Evolutionary conservation across 257 asterid genomes (phyloP).

Genomic region (Solanum bulbocastanum): DNA sequence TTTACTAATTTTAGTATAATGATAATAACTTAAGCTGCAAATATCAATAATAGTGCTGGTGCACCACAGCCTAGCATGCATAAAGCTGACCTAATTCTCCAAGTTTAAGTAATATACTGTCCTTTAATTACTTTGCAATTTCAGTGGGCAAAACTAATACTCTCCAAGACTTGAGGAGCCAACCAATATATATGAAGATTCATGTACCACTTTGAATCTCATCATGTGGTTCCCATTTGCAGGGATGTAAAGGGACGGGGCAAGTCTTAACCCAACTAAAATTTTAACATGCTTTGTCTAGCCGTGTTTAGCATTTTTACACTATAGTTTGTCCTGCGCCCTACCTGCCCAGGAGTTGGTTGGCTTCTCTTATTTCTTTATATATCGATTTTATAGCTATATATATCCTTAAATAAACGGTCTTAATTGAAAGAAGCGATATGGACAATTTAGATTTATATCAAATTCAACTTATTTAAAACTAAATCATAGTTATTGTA

Average conservation of each 20-base stretch:
- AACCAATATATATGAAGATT: neutral
- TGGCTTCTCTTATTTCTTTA: neutral
- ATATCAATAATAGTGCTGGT: neutral
- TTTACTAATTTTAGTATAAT: neutral
- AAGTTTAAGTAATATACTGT: neutral
- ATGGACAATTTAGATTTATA: neutral
- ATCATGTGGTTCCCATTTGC: neutral
- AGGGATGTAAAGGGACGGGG: neutral
- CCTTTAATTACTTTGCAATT: neutral
- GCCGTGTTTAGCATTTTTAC: neutral
- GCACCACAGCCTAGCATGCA: neutral
- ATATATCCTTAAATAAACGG: neutral
- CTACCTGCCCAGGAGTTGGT: neutral
- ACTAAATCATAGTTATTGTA: neutral
- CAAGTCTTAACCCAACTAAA: neutral
- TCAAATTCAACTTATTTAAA: neutral
- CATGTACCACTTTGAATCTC: neutral
- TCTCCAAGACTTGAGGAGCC: neutral
- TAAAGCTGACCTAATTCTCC: neutral
- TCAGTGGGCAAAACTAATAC: neutral
- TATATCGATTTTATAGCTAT: neutral
- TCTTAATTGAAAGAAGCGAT: neutral
- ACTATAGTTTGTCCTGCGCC: neutral
- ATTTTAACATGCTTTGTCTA: neutral
- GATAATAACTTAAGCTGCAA: neutral